phyloP scores from a whole-genome alignment of 495 filamentous ascomycete genomes.

The Lasiosphaeria ovina region DNA sequence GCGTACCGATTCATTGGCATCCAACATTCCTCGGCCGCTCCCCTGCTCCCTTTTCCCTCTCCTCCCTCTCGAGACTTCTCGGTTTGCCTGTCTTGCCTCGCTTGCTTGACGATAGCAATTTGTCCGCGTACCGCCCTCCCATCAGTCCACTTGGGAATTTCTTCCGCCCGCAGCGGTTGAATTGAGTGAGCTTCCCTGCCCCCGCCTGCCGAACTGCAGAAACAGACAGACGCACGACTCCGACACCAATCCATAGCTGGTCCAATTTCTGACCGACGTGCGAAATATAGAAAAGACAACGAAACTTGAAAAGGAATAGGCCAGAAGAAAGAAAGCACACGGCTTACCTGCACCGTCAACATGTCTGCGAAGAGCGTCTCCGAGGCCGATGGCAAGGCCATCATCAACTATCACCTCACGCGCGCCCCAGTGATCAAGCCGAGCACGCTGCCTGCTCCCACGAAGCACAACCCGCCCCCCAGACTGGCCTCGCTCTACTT shows the following conservation, averaged over 20 bases:
- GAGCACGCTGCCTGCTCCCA: slow-evolving; percentile 78
- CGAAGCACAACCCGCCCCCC: slow-evolving; percentile 88
- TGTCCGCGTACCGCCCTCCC: slow-evolving; percentile 1
- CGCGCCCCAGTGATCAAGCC: slow-evolving; percentile 97
- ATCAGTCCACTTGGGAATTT: not conserved
- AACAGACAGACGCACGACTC: not conserved
- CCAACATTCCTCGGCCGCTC: slow-evolving; percentile 15
- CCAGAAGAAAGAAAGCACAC: slow-evolving; percentile 9
- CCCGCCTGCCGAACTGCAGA: not conserved
- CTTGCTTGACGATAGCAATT: slow-evolving; percentile 12
- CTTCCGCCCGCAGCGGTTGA: not conserved
- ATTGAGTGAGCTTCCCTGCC: not conserved
- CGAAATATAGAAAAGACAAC: slow-evolving; percentile 6
- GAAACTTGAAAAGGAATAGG: slow-evolving; percentile 8
- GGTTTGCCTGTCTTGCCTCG: slow-evolving; percentile 12
- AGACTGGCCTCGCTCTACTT: slow-evolving; percentile 92
- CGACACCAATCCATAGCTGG: not conserved
- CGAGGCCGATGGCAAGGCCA: slow-evolving; percentile 99
- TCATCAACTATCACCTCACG: slow-evolving; percentile 99
- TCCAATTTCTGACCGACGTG: slow-evolving; percentile 1
- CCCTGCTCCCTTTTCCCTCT: slow-evolving; percentile 2
- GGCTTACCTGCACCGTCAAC: slow-evolving; percentile 35
- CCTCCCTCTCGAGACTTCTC: slow-evolving; percentile 13
- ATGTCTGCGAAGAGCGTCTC: slow-evolving; percentile 99
- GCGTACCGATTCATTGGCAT: slow-evolving; percentile 1